Base-by-base conservation (phyloP, 1,284 basidiomycete genomes). In the Hypsizygus ulmarius region DNA sequence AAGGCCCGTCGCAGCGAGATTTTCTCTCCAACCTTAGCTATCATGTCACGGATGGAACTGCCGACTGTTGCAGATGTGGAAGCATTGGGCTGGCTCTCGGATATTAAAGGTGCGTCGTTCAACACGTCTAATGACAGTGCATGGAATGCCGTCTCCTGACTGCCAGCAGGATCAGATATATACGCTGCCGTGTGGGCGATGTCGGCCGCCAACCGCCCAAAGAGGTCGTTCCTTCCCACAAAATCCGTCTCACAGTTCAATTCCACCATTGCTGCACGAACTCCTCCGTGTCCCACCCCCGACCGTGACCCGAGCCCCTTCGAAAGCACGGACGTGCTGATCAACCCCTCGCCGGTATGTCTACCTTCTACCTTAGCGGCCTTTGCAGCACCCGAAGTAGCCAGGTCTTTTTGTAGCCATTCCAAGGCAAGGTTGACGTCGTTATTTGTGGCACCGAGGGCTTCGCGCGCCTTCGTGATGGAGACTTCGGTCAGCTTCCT, bases 231-330 rank as follows among this genome's bases (percentile, higher is more conserved):
- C 55, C 91, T 74, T 12, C 86, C 92, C 10, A 97, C 95, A 66
- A 97, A 97, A 70, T 98, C 95, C 35, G 95, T 97, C 73, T 98
- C 95, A 74, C 95, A 97, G 61, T 93, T 94, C 52, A 97, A 76
- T 67, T 98, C 95, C 50, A 97, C 75, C 76, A 97, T 90, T 10
- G 87, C 84, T 5, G 89, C 93, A 19, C 90, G 79, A 35, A 90
- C 74, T 19, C 79, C 78, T 3, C 74, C 70, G 34, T 64, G 65
- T 16, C 67, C 61, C 29, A 54, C 49, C 12, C 62, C 62, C 14
- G 56, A 54, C 32, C 63, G 68, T 34, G 65, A 63, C 1, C 84
- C 84, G 19, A 77, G 71, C 4, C 83, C 78, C 42, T 57, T 58
- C 14, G 72, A 70, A 12, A 96, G 78, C 7, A 95, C 70, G 27